Conservation (phyloP, 371 early-diverging fungal species). For the Dinochytrium kinnereticum region DNA sequence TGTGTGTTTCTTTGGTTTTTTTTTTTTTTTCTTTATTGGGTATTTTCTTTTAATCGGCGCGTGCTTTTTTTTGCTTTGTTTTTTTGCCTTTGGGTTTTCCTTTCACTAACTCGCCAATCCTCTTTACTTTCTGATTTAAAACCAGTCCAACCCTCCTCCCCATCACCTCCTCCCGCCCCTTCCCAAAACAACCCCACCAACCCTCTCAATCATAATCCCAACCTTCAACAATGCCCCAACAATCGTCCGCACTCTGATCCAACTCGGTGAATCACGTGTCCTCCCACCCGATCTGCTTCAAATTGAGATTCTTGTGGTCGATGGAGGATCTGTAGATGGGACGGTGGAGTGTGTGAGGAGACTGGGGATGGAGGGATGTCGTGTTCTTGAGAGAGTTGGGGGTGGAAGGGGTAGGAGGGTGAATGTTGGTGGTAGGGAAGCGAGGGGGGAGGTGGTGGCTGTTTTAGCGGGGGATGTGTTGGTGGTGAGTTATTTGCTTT, state of each 20-base stretch:
- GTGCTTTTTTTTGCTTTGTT: too few species aligned
- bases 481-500: neutral
- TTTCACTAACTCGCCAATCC: neutral
- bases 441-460: neutral
- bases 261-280: neutral
- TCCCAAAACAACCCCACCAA: neutral
- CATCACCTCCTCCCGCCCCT: neutral
- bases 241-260: constrained; percentile 17
- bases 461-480: constrained; percentile 3
- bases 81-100: too few species aligned
- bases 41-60: too few species aligned
- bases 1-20: too few species aligned
- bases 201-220: neutral
- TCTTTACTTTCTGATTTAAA: neutral
- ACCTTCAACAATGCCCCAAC: constrained; percentile 1
- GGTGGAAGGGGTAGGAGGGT: constrained; percentile 11
- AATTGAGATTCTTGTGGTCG: constrained; percentile 3
- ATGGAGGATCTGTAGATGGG: constrained; percentile 11
- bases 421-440: constrained; percentile 11
- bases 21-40: too few species aligned
- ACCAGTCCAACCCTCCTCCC: neutral
- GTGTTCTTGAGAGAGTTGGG: neutral
- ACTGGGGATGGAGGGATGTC: neutral
- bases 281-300: neutral
- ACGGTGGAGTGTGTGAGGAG: constrained; percentile 3